Evolutionary conservation across 2,329 filamentous ascomycete species (phyloP).

Genomic region (Sclerotinia glacialis): DNA sequence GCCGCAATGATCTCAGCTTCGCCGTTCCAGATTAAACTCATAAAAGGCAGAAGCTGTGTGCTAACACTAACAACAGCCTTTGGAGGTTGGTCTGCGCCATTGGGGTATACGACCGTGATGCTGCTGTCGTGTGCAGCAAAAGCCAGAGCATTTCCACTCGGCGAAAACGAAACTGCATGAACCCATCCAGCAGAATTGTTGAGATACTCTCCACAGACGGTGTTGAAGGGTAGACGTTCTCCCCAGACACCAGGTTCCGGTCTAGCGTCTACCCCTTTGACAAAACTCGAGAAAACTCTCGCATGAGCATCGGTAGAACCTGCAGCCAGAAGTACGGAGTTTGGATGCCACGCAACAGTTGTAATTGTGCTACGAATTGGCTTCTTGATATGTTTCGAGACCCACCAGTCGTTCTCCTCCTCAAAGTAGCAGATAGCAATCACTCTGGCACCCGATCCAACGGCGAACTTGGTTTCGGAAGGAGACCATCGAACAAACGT

Average conservation of each 20-base stretch:
- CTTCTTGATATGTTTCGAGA: constrained; percentile 99
- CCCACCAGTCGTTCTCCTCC: constrained; percentile 99
- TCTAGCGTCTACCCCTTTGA: constrained; percentile 87
- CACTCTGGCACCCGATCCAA: constrained; percentile 90
- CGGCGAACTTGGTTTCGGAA: constrained; percentile 94
- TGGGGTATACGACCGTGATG: constrained; percentile 93
- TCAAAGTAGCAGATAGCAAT: constrained; percentile 99
- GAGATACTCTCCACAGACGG: constrained; percentile 91
- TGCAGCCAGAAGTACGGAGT: constrained; percentile 89
- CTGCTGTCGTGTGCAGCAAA: constrained; percentile 96
- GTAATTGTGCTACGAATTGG: constrained; percentile 97
- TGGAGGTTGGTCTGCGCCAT: constrained; percentile 84
- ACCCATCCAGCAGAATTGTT: constrained; percentile 98
- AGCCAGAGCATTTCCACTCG: constrained; percentile 86
- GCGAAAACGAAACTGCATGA: constrained; percentile 89
- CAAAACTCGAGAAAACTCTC: constrained; percentile 89
- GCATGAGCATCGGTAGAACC: constrained; percentile 98
- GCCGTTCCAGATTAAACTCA: constrained; percentile 86
- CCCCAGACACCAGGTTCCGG: constrained; percentile 90
- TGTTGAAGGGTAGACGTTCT: constrained; percentile 95
- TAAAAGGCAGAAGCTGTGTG: constrained; percentile 88
- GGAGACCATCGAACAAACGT: constrained; percentile 98
- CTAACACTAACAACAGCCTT: constrained; percentile 85
- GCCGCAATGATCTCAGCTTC: constrained; percentile 94
- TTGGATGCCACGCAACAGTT: constrained; percentile 93